These are phyloP conservation scores for Eleusine indica DNA, from an alignment of 176 grass and related monocot genomes.

Conservation along the genomic window DNA sequence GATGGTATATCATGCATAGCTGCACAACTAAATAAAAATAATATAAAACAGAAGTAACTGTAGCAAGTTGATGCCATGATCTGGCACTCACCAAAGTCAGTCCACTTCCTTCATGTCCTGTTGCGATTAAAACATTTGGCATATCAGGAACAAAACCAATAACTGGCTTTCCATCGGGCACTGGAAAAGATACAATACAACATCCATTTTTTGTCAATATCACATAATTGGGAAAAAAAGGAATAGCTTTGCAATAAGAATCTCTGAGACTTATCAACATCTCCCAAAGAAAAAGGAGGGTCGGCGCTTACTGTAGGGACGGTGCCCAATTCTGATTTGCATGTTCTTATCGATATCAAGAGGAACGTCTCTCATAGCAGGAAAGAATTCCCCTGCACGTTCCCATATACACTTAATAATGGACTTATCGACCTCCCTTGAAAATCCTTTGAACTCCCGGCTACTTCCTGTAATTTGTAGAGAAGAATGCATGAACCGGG, in stretches of 20 bases:
- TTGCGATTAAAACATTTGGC: conserved; percentile 79
- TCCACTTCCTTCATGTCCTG: conserved; percentile 98
- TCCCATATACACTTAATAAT: conserved; percentile 84
- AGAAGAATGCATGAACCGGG: neutral
- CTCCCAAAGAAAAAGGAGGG: neutral
- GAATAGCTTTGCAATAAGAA: conserved; percentile 19
- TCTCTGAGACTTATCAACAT: conserved; percentile 8
- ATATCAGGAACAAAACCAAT: conserved; percentile 74
- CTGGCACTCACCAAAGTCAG: conserved; percentile 78
- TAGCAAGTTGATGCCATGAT: conserved; percentile 8
- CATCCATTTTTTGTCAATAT: conserved; percentile 16
- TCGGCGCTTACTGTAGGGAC: conserved; percentile 70
- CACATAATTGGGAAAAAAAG: conserved; percentile 17
- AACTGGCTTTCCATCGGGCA: conserved; percentile 98
- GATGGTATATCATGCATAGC: conserved; percentile 13
- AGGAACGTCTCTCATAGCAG: conserved; percentile 60
- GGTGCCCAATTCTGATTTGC: conserved; percentile 87
- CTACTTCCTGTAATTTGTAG: conserved; percentile 74
- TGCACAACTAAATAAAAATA: conserved; percentile 12
- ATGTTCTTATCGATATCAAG: conserved; percentile 54
- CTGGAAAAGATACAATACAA: conserved; percentile 55
- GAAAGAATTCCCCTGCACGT: conserved; percentile 84
- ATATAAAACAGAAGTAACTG: neutral
- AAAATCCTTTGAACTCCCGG: conserved; percentile 88
- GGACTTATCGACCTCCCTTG: conserved; percentile 75